These are phyloP conservation scores for Cadophora malorum DNA, from an alignment of 2,329 filamentous ascomycete species.

Conservation along the genomic window DNA sequence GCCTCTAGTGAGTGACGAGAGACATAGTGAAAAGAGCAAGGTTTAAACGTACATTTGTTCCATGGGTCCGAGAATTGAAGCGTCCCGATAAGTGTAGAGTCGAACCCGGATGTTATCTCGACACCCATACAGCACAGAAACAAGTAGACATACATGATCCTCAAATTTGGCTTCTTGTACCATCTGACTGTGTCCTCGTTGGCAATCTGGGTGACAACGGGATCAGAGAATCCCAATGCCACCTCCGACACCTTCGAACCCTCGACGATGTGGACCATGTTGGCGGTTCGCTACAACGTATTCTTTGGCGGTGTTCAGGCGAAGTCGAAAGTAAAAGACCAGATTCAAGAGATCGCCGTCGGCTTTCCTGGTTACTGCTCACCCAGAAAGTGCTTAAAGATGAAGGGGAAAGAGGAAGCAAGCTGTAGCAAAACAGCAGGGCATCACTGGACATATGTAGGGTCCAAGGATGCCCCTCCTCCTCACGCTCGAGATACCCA, in stretches of 20 bases:
- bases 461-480: neutral
- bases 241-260: conserved; percentile 9
- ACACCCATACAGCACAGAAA: conserved; percentile 59
- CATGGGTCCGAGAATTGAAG: conserved; percentile 48
- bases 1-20: neutral
- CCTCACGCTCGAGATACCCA: neutral
- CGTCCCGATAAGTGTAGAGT: conserved; percentile 48
- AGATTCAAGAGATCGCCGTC: neutral
- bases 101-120: conserved; percentile 61
- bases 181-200: conserved; percentile 47
- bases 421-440: conserved; percentile 11
- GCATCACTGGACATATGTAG: conserved; percentile 15
- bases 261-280: neutral
- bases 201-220: conserved; percentile 43
- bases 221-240: conserved; percentile 43
- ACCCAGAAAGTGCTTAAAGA: neutral
- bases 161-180: conserved; percentile 49
- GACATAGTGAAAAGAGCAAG: neutral
- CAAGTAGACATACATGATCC: conserved; percentile 49
- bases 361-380: neutral
- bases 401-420: neutral
- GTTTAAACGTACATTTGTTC: conserved; percentile 41
- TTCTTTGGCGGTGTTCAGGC: neutral
- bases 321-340: neutral
- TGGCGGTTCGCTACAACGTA: neutral